Conservation (phyloP, 306 rosid genomes). For the Macrotyloma uniflorum region DNA sequence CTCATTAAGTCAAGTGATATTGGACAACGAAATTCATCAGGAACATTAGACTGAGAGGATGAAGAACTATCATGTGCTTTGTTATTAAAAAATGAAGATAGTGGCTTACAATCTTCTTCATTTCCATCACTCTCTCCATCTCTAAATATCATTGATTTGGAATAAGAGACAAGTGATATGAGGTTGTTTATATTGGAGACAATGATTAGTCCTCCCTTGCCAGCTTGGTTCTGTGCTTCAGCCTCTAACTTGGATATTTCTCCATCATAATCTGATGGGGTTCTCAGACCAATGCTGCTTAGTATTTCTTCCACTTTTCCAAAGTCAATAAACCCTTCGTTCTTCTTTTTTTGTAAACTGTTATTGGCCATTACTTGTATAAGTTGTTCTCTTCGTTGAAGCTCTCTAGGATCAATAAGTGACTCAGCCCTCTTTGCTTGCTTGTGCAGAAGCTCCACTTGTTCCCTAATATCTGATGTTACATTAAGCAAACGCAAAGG, state of each 20-base stretch:
- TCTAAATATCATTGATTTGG: constrained; percentile 66
- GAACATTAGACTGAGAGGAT: constrained; percentile 67
- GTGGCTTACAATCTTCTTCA: constrained; percentile 48
- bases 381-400: constrained; percentile 66
- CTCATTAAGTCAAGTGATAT: constrained; percentile 84
- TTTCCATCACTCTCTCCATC: constrained; percentile 45
- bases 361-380: constrained; percentile 67
- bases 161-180: constrained; percentile 63
- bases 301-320: constrained; percentile 62
- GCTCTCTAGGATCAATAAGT: constrained; percentile 57
- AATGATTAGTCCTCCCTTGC: constrained; percentile 82
- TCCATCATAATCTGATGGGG: constrained; percentile 62
- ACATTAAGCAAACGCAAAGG: constrained; percentile 75
- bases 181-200: constrained; percentile 81
- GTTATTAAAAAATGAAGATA: constrained; percentile 39
- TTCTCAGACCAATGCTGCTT: constrained; percentile 69
- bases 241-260: constrained; percentile 79
- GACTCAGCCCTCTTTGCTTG: constrained; percentile 72
- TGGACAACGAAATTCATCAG: constrained; percentile 93
- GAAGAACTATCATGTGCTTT: constrained; percentile 50
- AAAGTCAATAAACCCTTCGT: constrained; percentile 60
- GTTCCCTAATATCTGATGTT: constrained; percentile 71
- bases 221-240: constrained; percentile 87
- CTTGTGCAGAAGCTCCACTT: constrained; percentile 81
- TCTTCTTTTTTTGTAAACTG: constrained; percentile 55